Conservation (phyloP, 331 rosid species). For the Saraca asoca region DNA sequence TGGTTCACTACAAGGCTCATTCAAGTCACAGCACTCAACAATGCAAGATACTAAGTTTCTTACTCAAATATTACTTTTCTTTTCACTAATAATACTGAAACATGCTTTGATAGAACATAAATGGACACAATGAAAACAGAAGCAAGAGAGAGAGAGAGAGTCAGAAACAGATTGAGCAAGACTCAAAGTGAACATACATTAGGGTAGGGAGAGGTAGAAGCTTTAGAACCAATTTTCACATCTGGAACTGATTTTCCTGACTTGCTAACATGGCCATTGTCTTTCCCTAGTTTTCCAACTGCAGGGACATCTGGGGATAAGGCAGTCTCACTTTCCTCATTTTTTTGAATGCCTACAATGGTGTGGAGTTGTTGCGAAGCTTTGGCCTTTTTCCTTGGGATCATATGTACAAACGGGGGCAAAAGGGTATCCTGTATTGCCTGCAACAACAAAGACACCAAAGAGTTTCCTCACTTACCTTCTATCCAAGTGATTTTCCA, state of each 20-base stretch:
- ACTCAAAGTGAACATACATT: constrained; percentile 53
- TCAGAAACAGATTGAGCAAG: constrained; percentile 17
- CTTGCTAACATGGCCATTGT: constrained; percentile 39
- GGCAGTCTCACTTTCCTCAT: constrained; percentile 35
- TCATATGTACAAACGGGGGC: constrained; percentile 77
- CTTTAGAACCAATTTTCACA: constrained; percentile 41
- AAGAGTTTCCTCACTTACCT: background rate
- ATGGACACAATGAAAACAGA: constrained; percentile 2
- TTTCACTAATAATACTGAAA: background rate
- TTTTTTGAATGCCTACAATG: constrained; percentile 54
- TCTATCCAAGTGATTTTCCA: constrained; percentile 14
- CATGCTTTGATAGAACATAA: constrained; percentile 19
- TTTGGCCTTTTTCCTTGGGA: constrained; percentile 57
- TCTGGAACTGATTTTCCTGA: constrained; percentile 40
- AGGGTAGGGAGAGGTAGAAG: constrained; percentile 69
- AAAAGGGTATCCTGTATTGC: constrained; percentile 76
- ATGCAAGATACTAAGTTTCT: constrained; percentile 14
- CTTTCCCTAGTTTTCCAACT: constrained; percentile 39
- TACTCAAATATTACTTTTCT: background rate
- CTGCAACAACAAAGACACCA: constrained; percentile 46
- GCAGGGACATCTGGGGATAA: constrained; percentile 33
- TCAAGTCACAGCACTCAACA: constrained; percentile 17
- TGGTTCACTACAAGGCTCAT: background rate
- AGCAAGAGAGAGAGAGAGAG: background rate
- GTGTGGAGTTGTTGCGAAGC: constrained; percentile 46